phyloP scores from a whole-genome alignment of 129 eudicot genomes.

The Flaveria trinervia region DNA sequence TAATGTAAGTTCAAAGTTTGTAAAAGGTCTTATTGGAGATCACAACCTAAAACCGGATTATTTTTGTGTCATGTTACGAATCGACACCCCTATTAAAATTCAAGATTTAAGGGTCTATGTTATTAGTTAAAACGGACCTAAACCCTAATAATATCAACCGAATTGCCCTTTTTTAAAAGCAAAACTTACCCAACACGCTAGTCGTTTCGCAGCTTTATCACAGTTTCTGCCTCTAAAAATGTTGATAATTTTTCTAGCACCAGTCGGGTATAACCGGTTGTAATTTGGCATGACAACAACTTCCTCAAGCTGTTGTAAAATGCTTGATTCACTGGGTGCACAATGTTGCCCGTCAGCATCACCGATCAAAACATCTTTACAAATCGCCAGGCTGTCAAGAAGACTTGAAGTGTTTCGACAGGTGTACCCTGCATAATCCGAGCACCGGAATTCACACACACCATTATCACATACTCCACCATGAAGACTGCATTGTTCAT shows the following conservation, averaged over 20 bases:
- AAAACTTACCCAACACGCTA: constrained; percentile 92
- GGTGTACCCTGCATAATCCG: constrained; percentile 96
- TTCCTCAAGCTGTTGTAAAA: constrained; percentile 91
- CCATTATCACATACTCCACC: constrained; percentile 99
- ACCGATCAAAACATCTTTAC: constrained; percentile 63
- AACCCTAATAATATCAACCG: not conserved
- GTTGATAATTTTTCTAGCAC: constrained; percentile 76
- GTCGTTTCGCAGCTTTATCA: constrained; percentile 90
- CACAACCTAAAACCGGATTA: no score
- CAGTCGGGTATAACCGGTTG: constrained; percentile 82
- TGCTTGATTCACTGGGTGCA: constrained; percentile 87
- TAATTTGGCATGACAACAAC: constrained; percentile 97
- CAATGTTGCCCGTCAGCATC: constrained; percentile 87
- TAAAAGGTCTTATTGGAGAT: not conserved
- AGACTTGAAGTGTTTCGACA: constrained; percentile 82
- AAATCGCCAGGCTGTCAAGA: constrained; percentile 75
- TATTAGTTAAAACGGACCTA: not conserved
- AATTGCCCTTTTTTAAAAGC: not conserved
- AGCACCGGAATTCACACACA: constrained; percentile 92
- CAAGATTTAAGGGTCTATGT: not conserved
- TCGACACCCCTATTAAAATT: not conserved
- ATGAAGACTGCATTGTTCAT: constrained; percentile 98
- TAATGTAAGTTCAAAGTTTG: not conserved
- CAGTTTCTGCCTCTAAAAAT: constrained; percentile 73
- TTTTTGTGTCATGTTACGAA: not conserved